Conservation (phyloP, 202 grass and related monocot species). For the Zoysia matrella region DNA sequence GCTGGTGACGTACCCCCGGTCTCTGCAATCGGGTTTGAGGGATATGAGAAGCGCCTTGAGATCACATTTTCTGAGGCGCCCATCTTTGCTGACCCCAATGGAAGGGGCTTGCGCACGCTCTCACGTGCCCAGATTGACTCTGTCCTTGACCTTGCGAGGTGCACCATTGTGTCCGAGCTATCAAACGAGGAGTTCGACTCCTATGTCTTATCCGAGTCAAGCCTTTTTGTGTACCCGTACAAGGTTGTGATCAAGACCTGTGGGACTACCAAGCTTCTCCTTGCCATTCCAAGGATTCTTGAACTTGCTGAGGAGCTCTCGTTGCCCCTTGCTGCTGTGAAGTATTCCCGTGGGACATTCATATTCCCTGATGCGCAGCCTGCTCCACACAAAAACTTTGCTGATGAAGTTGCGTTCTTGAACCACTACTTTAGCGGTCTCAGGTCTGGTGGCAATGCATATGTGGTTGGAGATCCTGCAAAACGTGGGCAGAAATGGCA, state of each 20-base stretch:
- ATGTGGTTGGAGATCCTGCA: constrained; percentile 63
- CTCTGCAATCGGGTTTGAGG: constrained; percentile 46
- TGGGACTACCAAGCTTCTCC: constrained; percentile 88
- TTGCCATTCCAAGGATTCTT: constrained; percentile 84
- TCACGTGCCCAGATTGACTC: constrained; percentile 76
- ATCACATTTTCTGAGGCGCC: constrained; percentile 67
- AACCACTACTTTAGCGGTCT: constrained; percentile 73
- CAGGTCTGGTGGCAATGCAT: constrained; percentile 35
- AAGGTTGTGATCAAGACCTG: constrained; percentile 94
- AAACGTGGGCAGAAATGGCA: constrained; percentile 80
- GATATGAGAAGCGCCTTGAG: too few relatives aligned
- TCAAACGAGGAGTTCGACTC: too few relatives aligned
- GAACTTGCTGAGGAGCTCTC: constrained; percentile 69
- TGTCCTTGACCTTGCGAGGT: constrained; percentile 79
- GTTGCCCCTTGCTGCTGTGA: constrained; percentile 70
- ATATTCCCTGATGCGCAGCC: constrained; percentile 94
- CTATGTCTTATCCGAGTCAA: too few relatives aligned
- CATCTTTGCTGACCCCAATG: constrained; percentile 69
- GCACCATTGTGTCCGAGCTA: too few relatives aligned
- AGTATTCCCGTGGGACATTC: constrained; percentile 90
- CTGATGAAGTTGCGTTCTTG: constrained; percentile 76
- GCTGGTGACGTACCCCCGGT: constrained; percentile 36
- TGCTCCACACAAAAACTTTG: constrained; percentile 80
- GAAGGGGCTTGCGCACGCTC: constrained; percentile 69
- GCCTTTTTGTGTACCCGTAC: constrained; percentile 69